A percentile compares a stretch with the other conserved stretches of the same genome.
phyloP scores from a whole-genome alignment of 805 yeast genomes.

The Saccharomycopsis synnaedendra region DNA sequence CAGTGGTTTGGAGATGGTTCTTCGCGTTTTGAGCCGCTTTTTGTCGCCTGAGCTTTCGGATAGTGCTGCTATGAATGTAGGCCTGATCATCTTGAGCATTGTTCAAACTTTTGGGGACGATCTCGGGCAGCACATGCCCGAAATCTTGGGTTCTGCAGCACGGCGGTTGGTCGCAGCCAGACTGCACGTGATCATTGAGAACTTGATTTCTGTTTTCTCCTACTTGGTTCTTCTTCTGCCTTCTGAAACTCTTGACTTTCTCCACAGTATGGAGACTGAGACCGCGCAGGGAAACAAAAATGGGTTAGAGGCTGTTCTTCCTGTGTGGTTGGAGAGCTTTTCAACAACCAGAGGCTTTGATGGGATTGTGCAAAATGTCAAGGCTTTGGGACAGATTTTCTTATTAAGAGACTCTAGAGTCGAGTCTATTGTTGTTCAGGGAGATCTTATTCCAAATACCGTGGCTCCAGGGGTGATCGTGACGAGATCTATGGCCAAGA shows the following conservation, averaged over 20 bases:
- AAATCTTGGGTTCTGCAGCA: slow-evolving; percentile 66
- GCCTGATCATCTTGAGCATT: slow-evolving; percentile 48
- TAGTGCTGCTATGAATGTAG: slow-evolving; percentile 73
- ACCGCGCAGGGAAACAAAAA: slow-evolving; percentile 18
- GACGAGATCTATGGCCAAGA: slow-evolving; percentile 76
- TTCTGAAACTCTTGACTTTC: slow-evolving; percentile 48
- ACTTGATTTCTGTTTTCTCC: slow-evolving; percentile 66
- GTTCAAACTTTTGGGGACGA: slow-evolving; percentile 39
- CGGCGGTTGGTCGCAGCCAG: slow-evolving; percentile 52
- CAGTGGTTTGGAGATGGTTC: slow-evolving; percentile 43
- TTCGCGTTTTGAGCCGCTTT: slow-evolving; percentile 56
- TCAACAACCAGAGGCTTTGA: slow-evolving; percentile 73
- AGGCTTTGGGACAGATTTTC: slow-evolving; percentile 61
- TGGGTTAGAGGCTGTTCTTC: slow-evolving; percentile 48
- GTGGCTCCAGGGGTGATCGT: slow-evolving; percentile 49
- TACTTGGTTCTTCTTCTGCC: slow-evolving; percentile 56
- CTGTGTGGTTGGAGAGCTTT: slow-evolving; percentile 77
- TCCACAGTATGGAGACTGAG: slow-evolving; percentile 30
- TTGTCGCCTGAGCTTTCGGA: slow-evolving; percentile 65
- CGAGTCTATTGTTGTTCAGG: slow-evolving; percentile 49
- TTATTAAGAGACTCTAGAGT: slow-evolving; percentile 45
- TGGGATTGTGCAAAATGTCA: slow-evolving; percentile 51
- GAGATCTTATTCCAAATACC: slow-evolving; percentile 52
- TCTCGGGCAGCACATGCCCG: slow-evolving; percentile 25
- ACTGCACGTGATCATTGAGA: slow-evolving; percentile 66